phyloP scores from a whole-genome alignment of 345 rosid genomes.

The Acer negundo region DNA sequence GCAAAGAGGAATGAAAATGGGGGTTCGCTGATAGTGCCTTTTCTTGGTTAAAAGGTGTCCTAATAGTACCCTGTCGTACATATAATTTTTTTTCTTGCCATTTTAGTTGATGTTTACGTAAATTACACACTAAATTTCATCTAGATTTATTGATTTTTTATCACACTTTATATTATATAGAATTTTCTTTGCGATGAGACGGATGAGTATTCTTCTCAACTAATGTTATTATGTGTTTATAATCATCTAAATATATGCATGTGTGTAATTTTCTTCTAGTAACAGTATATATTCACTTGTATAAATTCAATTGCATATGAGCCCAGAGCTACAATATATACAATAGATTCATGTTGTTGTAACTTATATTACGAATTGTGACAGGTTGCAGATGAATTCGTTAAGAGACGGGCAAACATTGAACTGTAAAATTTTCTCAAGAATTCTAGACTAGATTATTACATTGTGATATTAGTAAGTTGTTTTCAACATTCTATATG shows the following conservation, averaged over 20 bases:
- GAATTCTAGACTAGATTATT: constrained; percentile 2
- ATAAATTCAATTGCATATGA: neutral
- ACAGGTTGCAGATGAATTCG: constrained; percentile 71
- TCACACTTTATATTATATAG: neutral
- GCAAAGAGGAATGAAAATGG: constrained; percentile 20
- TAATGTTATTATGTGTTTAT: neutral
- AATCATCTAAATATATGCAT: neutral
- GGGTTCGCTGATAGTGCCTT: constrained; percentile 35
- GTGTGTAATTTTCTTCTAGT: neutral
- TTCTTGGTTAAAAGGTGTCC: constrained; percentile 12
- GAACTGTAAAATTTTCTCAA: constrained; percentile 47
- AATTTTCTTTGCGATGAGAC: neutral
- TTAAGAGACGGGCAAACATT: constrained; percentile 59
- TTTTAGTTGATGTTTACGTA: neutral
- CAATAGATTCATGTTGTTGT: neutral
- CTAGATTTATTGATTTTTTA: neutral
- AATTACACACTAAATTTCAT: neutral
- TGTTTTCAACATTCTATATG: neutral
- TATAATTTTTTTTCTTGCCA: neutral
- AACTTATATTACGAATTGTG: constrained; percentile 8
- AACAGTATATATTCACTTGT: neutral
- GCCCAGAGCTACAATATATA: too few relatives aligned
- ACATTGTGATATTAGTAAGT: constrained; percentile 35
- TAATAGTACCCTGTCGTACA: constrained; percentile 26
- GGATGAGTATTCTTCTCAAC: neutral